Evolutionary conservation across 2,329 filamentous ascomycete genomes (phyloP).

Genomic region (Seiridium cupressi): DNA sequence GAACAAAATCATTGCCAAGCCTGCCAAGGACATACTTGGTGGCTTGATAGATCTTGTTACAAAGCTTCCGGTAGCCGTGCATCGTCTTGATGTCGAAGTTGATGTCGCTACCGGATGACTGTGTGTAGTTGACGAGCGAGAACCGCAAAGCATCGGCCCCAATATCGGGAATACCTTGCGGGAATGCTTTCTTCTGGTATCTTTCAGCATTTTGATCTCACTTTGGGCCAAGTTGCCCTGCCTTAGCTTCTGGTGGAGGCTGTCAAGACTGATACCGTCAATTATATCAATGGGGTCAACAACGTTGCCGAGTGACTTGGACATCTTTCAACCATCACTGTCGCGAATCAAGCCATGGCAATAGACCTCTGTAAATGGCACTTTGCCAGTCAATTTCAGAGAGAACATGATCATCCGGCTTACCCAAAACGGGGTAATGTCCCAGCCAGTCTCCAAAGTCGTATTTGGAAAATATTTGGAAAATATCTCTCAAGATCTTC

Average conservation of each 20-base stretch:
- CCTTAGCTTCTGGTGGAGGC: slow-evolving; percentile 77
- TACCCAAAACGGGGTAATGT: slow-evolving; percentile 86
- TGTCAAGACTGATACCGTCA: slow-evolving; percentile 73
- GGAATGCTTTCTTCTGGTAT: slow-evolving; percentile 91
- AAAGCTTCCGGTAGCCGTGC: not conserved
- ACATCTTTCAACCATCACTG: slow-evolving; percentile 94
- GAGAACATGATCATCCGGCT: slow-evolving; percentile 74
- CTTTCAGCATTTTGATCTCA: slow-evolving; percentile 80
- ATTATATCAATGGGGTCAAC: slow-evolving; percentile 94
- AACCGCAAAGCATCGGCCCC: slow-evolving; percentile 73
- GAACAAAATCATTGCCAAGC: not conserved
- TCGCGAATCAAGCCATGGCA: slow-evolving; percentile 92
- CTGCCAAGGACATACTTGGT: slow-evolving; percentile 1
- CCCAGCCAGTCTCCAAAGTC: slow-evolving; percentile 91
- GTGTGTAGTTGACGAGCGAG: not conserved
- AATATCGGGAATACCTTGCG: slow-evolving; percentile 89
- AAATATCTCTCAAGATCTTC: slow-evolving; percentile 78
- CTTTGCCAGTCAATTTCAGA: slow-evolving; percentile 85
- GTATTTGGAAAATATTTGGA: slow-evolving; percentile 83
- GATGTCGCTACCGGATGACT: not conserved
- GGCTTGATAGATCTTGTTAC: not conserved
- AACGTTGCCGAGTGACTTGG: slow-evolving; percentile 92
- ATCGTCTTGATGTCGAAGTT: slow-evolving; percentile 1
- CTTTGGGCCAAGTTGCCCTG: slow-evolving; percentile 78
- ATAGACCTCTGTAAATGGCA: slow-evolving; percentile 93